A percentile compares a stretch with the other conserved stretches of the same genome.
phyloP scores from a whole-genome alignment of 2,329 filamentous ascomycete genomes.

The Talaromyces sp. region DNA sequence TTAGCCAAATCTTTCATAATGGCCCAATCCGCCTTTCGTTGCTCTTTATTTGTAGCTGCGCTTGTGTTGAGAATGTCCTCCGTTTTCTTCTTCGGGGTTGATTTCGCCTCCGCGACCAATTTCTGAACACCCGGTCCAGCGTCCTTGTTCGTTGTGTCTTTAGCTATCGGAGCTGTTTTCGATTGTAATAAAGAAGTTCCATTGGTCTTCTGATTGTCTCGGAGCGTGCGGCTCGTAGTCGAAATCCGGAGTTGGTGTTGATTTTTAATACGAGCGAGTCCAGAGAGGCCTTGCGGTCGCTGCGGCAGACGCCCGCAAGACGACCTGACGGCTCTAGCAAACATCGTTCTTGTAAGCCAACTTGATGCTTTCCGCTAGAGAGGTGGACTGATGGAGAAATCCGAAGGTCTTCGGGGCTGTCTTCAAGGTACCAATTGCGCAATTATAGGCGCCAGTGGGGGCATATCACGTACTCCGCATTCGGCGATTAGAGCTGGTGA shows the following conservation, averaged over 20 bases:
- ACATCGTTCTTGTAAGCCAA: conserved; percentile 29
- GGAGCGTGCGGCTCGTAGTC: conserved; percentile 24
- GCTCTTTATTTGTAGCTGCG: conserved; percentile 70
- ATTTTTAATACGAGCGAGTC: conserved; percentile 23
- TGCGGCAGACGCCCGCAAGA: conserved; percentile 32
- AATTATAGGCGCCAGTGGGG: conserved; percentile 15
- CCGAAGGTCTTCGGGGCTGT: neutral
- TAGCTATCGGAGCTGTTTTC: neutral
- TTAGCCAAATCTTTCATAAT: conserved; percentile 97
- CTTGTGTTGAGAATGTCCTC: conserved; percentile 64
- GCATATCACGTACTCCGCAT: conserved; percentile 16
- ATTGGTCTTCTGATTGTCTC: conserved; percentile 24
- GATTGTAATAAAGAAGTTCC: neutral
- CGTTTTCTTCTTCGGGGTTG: conserved; percentile 31
- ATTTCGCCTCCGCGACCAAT: conserved; percentile 24
- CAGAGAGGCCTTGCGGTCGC: conserved; percentile 27
- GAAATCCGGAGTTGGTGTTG: conserved; percentile 30
- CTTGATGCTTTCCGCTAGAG: conserved; percentile 6
- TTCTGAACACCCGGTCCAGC: conserved; percentile 15
- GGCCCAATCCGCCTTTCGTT: conserved; percentile 95
- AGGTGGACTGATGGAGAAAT: neutral
- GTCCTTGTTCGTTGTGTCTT: neutral
- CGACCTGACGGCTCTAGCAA: conserved; percentile 37
- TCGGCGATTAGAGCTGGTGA: conserved; percentile 14
- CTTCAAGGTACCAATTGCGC: conserved; percentile 10